Evolutionary conservation across 805 yeast species (phyloP).

Genomic region (Teunomyces kruisii): DNA sequence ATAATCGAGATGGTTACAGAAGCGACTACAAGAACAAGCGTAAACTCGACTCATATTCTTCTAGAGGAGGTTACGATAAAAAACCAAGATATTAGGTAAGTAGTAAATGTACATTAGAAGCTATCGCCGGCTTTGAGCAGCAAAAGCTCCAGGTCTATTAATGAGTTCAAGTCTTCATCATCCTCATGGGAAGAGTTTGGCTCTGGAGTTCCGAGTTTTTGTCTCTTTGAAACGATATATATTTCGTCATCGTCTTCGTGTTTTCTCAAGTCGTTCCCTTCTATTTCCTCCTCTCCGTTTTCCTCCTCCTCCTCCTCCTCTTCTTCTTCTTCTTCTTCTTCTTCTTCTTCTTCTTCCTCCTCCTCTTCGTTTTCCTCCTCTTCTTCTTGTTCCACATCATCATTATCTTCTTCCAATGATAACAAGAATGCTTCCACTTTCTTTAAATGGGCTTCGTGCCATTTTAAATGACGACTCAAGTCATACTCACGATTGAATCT

Average conservation of each 20-base stretch:
- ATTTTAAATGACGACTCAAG: constrained; percentile 47
- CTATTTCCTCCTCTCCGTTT: too few species aligned
- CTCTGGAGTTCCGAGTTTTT: neutral
- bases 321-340: too few species aligned
- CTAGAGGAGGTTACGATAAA: constrained; percentile 23
- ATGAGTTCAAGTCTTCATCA: constrained; percentile 19
- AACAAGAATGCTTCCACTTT: constrained; percentile 30
- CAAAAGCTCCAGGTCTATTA: constrained; percentile 24
- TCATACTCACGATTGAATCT: constrained; percentile 52
- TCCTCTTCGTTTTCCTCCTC: too few species aligned
- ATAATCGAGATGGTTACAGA: constrained; percentile 4
- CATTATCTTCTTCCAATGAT: constrained; percentile 17
- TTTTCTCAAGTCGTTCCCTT: too few species aligned
- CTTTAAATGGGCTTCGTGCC: constrained; percentile 46
- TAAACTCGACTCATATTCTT: constrained; percentile 2
- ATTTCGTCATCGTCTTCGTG: constrained; percentile 6
- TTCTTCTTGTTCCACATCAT: too few species aligned
- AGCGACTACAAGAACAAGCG: constrained; percentile 6
- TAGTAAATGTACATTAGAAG: constrained; percentile 5
- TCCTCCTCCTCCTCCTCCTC: too few species aligned
- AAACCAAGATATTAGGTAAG: constrained; percentile 24
- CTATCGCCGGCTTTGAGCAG: constrained; percentile 18
- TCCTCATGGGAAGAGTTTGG: constrained; percentile 9
- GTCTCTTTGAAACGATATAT: neutral
- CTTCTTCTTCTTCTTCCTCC: constrained; percentile 6